Percentiles rank a stretch among this genome's conserved stretches.
Conservation (phyloP, 108 stramenopile species). For the Cyclotella sp. region DNA sequence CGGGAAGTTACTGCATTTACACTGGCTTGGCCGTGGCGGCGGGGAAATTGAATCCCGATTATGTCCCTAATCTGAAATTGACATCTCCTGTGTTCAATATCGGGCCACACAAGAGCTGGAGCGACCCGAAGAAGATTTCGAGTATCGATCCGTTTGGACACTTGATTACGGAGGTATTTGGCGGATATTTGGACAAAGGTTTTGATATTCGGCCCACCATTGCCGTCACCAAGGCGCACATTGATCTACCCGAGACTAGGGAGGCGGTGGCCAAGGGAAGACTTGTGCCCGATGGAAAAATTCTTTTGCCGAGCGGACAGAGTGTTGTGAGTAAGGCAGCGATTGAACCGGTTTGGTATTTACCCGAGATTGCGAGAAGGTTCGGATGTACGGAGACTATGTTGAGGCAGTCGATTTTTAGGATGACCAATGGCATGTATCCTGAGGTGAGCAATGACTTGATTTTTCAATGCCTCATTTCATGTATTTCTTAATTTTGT, state of each 20-base stretch:
- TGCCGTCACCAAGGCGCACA: conserved; percentile 99
- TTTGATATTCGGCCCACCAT: conserved; percentile 99
- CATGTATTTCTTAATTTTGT: background rate
- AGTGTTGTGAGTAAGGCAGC: conserved; percentile 96
- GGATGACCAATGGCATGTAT: conserved; percentile 99
- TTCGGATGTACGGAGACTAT: conserved; percentile 93
- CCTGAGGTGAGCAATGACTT: conserved; percentile 70
- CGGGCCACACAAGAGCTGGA: conserved; percentile 95
- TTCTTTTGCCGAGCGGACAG: conserved; percentile 92
- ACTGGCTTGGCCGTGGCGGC: conserved; percentile 97
- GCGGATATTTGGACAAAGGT: conserved; percentile 93
- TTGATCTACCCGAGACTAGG: conserved; percentile 96
- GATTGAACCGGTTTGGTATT: conserved; percentile 99
- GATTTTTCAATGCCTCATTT: background rate
- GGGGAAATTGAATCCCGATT: conserved; percentile 93
- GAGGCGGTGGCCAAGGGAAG: conserved; percentile 90
- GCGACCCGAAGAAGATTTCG: conserved; percentile 94
- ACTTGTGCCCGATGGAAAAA: conserved; percentile 91
- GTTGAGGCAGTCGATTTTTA: conserved; percentile 95
- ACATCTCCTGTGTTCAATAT: conserved; percentile 95
- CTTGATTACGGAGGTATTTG: conserved; percentile 79
- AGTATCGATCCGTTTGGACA: conserved; percentile 98
- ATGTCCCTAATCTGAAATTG: conserved; percentile 90
- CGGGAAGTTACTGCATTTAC: conserved; percentile 97
- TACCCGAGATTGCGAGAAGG: conserved; percentile 97